Evolutionary conservation across 495 filamentous ascomycete species (phyloP), one percentile per base, ranked within the genome.

Genomic region (Oleoguttula mirabilis): DNA sequence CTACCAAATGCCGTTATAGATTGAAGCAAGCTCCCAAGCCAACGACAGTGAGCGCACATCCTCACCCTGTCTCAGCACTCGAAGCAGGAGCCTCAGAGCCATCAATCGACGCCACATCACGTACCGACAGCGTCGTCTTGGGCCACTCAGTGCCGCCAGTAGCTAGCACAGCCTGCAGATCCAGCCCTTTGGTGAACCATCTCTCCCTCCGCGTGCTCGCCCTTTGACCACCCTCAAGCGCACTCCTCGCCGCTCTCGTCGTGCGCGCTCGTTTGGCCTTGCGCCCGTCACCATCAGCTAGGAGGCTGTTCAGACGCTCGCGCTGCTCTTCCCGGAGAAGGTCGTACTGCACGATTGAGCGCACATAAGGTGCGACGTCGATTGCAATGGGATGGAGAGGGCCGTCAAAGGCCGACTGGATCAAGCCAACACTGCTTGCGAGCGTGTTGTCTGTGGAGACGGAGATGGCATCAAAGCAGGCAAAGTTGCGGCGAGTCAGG

Each of bases 301-400:
- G 58, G 2, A 88, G 54, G 11, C 63, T 74, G 45, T 77, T 77
- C 2, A 84, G 55, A 12, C 68, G 70, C 11, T 75, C 50, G 0
- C 87, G 69, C 47, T 84, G 72, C 47, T 78, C 67, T 36, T 82
- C 76, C 0, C 87, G 68, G 10, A 66, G 68, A 3, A 76, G 61
- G 47, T 94, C 88, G 53, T 82, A 81, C 0, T 75, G 64, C 21
- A 85, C 77, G 49, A 95, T 94, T 8, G 69, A 65, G 15, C 90
- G 79, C 16, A 93, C 70, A 50, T 82, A 95, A 0, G 88, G 88
- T 0, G 82, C 85, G 5, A 94, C 61, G 45, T 98, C 90, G 32
- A 80, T 68, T 3, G 66, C 65, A 24, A 94, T 71, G 7, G 75
- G 63, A 2, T 61, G 52, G 28, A 77, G 54, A 0, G 76, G 73